A percentile compares a stretch with the other conserved stretches of the same genome.
Evolutionary conservation across 2,329 filamentous ascomycete species (phyloP).

Genomic region (Fonsecaea multimorphosa): DNA sequence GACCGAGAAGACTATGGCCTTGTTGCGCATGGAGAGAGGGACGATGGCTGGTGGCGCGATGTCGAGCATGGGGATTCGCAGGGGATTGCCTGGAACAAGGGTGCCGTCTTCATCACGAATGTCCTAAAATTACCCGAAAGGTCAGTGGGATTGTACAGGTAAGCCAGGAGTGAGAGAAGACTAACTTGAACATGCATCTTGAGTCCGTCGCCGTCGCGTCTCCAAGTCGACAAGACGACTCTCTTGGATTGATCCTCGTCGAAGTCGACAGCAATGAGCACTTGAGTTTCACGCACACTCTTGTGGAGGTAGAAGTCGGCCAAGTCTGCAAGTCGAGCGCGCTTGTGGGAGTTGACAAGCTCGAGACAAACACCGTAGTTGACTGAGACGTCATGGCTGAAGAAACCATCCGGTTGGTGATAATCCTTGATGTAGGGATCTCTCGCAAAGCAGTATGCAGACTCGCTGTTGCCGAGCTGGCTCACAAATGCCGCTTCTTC

Average conservation of each 20-base stretch:
- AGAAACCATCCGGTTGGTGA: background rate
- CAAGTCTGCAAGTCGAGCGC: background rate
- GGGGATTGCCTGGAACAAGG: background rate
- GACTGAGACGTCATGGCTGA: background rate
- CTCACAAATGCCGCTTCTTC: background rate
- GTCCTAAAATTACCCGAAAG: background rate
- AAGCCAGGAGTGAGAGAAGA: background rate
- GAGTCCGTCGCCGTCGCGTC: too few species aligned
- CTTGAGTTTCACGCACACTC: background rate
- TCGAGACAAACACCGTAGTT: background rate
- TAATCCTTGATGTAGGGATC: background rate
- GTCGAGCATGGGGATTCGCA: background rate
- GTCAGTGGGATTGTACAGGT: background rate
- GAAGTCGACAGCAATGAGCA: slow-evolving; percentile 1
- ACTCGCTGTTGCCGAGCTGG: background rate
- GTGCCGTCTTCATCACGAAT: background rate
- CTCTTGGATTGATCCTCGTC: background rate
- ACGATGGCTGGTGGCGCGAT: background rate
- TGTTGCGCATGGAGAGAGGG: slow-evolving; percentile 1
- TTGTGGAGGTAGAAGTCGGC: slow-evolving; percentile 2
- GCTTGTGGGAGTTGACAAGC: background rate
- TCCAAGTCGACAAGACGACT: background rate
- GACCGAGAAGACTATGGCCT: background rate
- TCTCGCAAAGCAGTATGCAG: too few species aligned
- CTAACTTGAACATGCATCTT: slow-evolving; percentile 7